Conservation (phyloP, 805 yeast species). For the Wickerhamiella alocasiicola region DNA sequence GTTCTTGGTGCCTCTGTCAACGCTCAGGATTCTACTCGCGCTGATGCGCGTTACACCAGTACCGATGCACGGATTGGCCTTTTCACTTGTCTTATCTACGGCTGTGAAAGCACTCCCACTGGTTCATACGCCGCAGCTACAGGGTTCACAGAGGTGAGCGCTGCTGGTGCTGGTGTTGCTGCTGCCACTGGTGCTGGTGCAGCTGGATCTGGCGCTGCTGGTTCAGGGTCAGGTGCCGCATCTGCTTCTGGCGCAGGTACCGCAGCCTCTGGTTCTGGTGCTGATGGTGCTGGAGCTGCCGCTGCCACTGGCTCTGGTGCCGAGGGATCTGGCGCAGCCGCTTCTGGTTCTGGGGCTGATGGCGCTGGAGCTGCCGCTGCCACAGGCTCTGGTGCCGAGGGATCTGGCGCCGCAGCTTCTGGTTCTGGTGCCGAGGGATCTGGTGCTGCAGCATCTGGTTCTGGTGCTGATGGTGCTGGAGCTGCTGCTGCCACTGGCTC, state of each 20-base stretch:
- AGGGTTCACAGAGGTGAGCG: constrained; percentile 1
- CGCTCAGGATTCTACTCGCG: background rate
- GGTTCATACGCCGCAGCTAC: background rate
- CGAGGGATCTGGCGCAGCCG: background rate
- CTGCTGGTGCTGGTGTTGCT: constrained; percentile 1
- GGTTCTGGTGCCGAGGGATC: background rate
- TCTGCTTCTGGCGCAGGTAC: constrained; percentile 3
- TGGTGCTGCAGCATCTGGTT: background rate
- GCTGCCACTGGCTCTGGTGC: constrained; percentile 1
- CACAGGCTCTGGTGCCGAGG: background rate
- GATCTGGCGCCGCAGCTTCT: background rate
- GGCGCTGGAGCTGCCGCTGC: background rate
- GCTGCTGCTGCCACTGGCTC: background rate
- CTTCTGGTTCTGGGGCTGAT: background rate
- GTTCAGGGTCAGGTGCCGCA: background rate
- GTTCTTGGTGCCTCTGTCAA: constrained; percentile 1
- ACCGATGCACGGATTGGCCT: constrained; percentile 1
- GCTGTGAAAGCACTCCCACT: background rate
- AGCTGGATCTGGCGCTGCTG: constrained; percentile 1
- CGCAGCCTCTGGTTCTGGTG: constrained; percentile 1
- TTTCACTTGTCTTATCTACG: constrained; percentile 7
- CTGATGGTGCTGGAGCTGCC: background rate
- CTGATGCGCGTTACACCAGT: background rate
- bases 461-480: background rate
- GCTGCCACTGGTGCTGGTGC: constrained; percentile 6